Percentiles rank a stretch among this genome's conserved stretches.
Evolutionary conservation across 306 rosid species (phyloP).

Genomic region (Begonia loranthoides): DNA sequence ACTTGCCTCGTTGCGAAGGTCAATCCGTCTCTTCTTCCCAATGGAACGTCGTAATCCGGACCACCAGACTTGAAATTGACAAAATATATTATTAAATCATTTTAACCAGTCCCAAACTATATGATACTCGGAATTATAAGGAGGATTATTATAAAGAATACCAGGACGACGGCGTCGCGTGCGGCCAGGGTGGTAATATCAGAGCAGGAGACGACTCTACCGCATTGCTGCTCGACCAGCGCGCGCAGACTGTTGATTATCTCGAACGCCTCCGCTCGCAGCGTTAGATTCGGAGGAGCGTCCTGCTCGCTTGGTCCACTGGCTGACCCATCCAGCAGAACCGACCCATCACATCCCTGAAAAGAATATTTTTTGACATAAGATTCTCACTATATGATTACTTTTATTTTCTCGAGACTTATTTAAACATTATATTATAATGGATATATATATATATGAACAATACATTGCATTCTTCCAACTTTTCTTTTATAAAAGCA

Average conservation of each 20-base stretch:
- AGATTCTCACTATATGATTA: no score
- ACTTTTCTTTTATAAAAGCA: no score
- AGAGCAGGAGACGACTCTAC: conserved; percentile 50
- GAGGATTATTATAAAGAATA: not conserved
- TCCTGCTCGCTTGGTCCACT: conserved; percentile 28
- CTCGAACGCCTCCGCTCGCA: conserved; percentile 35
- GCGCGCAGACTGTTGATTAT: conserved; percentile 38
- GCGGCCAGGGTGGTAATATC: conserved; percentile 55
- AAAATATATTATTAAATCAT: not conserved
- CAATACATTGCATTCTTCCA: no score
- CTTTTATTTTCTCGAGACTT: no score
- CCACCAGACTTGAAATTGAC: conserved; percentile 45
- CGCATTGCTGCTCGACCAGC: conserved; percentile 25
- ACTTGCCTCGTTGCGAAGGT: conserved; percentile 17
- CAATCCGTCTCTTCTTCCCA: conserved; percentile 47
- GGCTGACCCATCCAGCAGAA: conserved; percentile 35
- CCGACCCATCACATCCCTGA: conserved; percentile 69
- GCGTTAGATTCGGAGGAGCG: conserved; percentile 39
- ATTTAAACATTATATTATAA: no score
- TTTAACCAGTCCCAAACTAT: no score
- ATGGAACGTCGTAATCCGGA: conserved; percentile 39
- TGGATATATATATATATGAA: no score
- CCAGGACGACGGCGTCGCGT: conserved; percentile 41
- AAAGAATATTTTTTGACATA: no score
- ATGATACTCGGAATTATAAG: not conserved